A percentile compares a stretch with the other conserved stretches of the same genome.
phyloP scores from a whole-genome alignment of 441 rosid species.

The Lagerstroemia fauriei region DNA sequence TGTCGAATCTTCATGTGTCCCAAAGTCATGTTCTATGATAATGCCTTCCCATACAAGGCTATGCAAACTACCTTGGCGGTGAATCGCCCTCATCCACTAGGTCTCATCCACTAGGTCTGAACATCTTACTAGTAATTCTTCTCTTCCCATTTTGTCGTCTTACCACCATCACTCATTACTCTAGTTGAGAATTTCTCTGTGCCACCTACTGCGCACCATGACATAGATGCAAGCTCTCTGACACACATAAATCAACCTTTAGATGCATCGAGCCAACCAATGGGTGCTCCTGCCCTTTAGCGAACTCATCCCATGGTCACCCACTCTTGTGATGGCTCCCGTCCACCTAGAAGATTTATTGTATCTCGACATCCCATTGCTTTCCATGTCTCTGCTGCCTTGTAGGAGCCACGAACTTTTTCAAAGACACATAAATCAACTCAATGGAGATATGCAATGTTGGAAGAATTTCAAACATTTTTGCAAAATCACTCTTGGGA shows the following conservation, averaged over 20 bases:
- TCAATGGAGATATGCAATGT: neutral
- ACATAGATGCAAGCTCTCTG: too few relatives aligned
- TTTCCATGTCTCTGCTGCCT: neutral
- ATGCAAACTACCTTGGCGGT: neutral
- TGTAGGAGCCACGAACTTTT: neutral
- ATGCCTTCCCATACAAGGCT: neutral
- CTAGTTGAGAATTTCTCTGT: too few relatives aligned
- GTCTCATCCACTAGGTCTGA: too few relatives aligned
- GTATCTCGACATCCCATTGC: neutral
- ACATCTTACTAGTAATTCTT: neutral
- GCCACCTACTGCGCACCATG: too few relatives aligned
- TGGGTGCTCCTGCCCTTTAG: neutral
- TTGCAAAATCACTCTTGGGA: neutral
- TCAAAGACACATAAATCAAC: neutral
- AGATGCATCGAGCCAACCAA: neutral
- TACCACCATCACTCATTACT: too few relatives aligned
- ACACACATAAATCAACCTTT: too few relatives aligned
- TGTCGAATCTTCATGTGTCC: neutral
- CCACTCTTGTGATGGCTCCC: neutral
- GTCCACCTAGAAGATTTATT: neutral
- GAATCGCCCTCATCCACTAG: too few relatives aligned
- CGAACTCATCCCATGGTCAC: neutral
- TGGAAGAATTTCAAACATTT: neutral
- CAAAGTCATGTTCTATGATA: neutral
- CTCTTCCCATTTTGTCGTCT: neutral